Evolutionary conservation across 176 grass and related monocot genomes (phyloP), one percentile per base, ranked within the genome.

Genomic region (Aegilops bicornis): DNA sequence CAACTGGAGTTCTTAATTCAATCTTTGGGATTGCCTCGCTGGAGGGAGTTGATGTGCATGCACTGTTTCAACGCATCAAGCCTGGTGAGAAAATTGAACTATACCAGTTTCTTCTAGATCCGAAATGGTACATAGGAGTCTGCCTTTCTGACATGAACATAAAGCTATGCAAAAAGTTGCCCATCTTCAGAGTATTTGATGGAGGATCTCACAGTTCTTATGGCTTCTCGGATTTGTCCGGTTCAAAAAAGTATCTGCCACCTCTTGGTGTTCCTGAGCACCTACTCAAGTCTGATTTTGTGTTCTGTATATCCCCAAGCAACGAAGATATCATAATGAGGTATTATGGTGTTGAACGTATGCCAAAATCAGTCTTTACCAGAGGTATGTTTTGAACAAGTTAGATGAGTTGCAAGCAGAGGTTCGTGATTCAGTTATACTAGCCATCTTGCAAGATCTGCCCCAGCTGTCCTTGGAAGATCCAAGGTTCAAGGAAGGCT

Each of bases 371-470:
- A 80, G 80, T 71, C 54, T 98, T 95, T 98, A 98, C 79, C 89
- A 90, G 88, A 87, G 82, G 56, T 86, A 92, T 84, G 69, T 98
- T 68, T 77, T 98, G 75, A 92, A 87, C 70, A 90, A 88, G 85
- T 82, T 98, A 84, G 89, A 87, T 22, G 76, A 90, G 58, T 82
- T 98, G 82, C 88, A 90, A 80, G 77, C 90, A 54, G 93, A 90
- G 48, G 77, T 88, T 54, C 96, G 96, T 76, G 96, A 98, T 86
- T 73, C 75, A 73, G 91, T 98, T 78, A 37, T 98, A 87, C 75
- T 95, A 86, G 82, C 86, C 36, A 89, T 98, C 85, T 88, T 98
- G 82, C 90, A 91, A 88, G 96, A 98, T 90, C 87, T 98, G n/a
- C 96, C 96, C 32, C 93, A 94, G 84, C 78, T 98, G 47, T 95